Evolutionary conservation across 2,329 filamentous ascomycete species (phyloP).

Genomic region (Exophiala calicioides): DNA sequence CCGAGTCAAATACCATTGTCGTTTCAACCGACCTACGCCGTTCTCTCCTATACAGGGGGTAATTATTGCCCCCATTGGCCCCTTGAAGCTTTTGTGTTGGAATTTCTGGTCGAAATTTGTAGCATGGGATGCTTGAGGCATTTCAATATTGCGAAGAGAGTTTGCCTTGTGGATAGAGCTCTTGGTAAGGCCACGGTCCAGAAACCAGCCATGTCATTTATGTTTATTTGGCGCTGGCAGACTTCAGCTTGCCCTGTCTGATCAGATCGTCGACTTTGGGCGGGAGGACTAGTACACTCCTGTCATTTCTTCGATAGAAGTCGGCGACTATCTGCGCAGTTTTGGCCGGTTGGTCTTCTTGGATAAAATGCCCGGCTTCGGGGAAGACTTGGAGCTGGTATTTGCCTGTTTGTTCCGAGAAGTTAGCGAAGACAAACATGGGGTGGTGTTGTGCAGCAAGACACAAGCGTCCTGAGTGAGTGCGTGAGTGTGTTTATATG

Average conservation of each 20-base stretch:
- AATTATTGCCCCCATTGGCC: no score
- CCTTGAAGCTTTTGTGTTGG: no score
- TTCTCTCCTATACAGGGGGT: no score
- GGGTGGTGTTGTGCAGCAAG: no score
- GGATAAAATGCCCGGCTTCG: constrained; percentile 93
- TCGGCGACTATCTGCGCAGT: constrained; percentile 82
- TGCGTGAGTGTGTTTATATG: background rate
- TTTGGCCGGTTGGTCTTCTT: constrained; percentile 91
- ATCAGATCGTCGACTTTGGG: constrained; percentile 82
- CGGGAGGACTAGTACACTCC: constrained; percentile 78
- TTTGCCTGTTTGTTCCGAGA: constrained; percentile 64
- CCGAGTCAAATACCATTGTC: no score
- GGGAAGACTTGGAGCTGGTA: constrained; percentile 94
- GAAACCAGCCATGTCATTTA: background rate
- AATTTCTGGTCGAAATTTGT: no score
- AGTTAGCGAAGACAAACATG: background rate
- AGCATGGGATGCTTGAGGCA: no score
- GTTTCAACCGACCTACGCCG: no score
- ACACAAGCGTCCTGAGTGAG: no score
- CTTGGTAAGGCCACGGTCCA: background rate
- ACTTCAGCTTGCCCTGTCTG: constrained; percentile 32
- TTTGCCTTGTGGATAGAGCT: no score
- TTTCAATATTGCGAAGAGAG: no score
- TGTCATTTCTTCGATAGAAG: constrained; percentile 89
- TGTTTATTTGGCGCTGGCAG: constrained; percentile 16